These are phyloP conservation scores for Fomes fomentarius DNA, from an alignment of 1,284 basidiomycete species.

Conservation along the genomic window DNA sequence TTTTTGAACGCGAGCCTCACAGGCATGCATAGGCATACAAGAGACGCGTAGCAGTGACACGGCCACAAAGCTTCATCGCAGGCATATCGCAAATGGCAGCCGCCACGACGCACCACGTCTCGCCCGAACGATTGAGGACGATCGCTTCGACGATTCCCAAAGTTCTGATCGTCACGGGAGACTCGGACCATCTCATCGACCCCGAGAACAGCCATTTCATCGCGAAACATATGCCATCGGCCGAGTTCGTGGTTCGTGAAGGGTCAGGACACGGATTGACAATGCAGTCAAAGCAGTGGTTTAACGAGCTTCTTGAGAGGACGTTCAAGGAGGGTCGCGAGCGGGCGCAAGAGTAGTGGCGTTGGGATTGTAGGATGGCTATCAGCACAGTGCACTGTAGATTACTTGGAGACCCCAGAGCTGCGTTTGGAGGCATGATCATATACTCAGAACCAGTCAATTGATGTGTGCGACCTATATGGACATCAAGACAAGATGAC, in stretches of 20 bases:
- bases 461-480: too few relatives aligned
- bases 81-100: slow-evolving; percentile 84
- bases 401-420: neutral
- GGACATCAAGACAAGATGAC: too few relatives aligned
- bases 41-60: slow-evolving; percentile 57
- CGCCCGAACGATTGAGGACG: slow-evolving; percentile 51
- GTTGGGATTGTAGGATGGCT: neutral
- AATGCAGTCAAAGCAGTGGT: slow-evolving; percentile 52
- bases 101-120: slow-evolving; percentile 69
- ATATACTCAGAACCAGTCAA: too few relatives aligned
- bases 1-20: too few relatives aligned
- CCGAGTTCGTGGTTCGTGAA: slow-evolving; percentile 67
- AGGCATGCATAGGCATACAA: slow-evolving; percentile 46
- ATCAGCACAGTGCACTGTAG: slow-evolving; percentile 3
- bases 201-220: slow-evolving; percentile 61
- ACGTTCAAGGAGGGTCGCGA: slow-evolving; percentile 57
- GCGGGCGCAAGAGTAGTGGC: slow-evolving; percentile 15
- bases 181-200: slow-evolving; percentile 70
- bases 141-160: slow-evolving; percentile 64
- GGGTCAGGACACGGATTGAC: slow-evolving; percentile 73
- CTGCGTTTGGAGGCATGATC: too few relatives aligned
- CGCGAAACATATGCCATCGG: slow-evolving; percentile 66
- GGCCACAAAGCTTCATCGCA: slow-evolving; percentile 60
- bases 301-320: slow-evolving; percentile 62
- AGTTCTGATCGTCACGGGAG: slow-evolving; percentile 75